Conservation (phyloP, 306 rosid genomes). For the Quercus gilva region DNA sequence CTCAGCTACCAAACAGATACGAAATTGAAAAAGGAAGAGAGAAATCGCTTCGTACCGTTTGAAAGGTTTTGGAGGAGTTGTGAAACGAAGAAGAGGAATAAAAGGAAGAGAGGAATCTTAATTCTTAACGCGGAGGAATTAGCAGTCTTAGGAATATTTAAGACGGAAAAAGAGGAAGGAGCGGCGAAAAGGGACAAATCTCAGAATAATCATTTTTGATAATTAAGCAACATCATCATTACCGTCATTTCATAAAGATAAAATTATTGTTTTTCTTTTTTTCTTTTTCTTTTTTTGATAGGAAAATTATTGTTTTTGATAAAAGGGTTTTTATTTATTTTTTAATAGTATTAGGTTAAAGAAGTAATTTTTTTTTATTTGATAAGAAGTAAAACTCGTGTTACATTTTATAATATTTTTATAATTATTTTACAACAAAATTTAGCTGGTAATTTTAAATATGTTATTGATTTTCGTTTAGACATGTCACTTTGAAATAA, state of each 20-base stretch:
- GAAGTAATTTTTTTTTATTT: too few relatives aligned
- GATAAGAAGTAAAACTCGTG: too few relatives aligned
- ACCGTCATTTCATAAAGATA: too few relatives aligned
- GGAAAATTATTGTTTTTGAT: too few relatives aligned
- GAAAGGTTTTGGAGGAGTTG: not conserved
- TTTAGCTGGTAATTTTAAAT: rapidly evolving
- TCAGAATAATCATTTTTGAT: slow-evolving; percentile 19
- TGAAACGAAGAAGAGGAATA: slow-evolving; percentile 8
- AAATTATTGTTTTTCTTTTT: too few relatives aligned
- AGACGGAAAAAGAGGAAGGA: slow-evolving; percentile 35
- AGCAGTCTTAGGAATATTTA: slow-evolving; percentile 12
- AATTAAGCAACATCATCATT: not conserved
- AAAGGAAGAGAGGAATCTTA: slow-evolving; percentile 40
- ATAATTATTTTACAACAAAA: too few relatives aligned
- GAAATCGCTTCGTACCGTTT: slow-evolving; percentile 21
- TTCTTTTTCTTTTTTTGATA: too few relatives aligned
- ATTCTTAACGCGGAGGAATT: slow-evolving; percentile 39
- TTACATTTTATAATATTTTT: too few relatives aligned
- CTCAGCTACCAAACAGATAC: slow-evolving; percentile 17
- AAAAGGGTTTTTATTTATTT: too few relatives aligned
- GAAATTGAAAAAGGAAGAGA: slow-evolving; percentile 1
- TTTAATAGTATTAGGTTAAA: too few relatives aligned
- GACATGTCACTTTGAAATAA: too few relatives aligned
- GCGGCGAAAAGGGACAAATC: slow-evolving; percentile 57
- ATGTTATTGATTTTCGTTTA: rapidly evolving